Evolutionary conservation across 2,329 filamentous ascomycete genomes (phyloP).

Genomic region (Aspergillus fijiensis): DNA sequence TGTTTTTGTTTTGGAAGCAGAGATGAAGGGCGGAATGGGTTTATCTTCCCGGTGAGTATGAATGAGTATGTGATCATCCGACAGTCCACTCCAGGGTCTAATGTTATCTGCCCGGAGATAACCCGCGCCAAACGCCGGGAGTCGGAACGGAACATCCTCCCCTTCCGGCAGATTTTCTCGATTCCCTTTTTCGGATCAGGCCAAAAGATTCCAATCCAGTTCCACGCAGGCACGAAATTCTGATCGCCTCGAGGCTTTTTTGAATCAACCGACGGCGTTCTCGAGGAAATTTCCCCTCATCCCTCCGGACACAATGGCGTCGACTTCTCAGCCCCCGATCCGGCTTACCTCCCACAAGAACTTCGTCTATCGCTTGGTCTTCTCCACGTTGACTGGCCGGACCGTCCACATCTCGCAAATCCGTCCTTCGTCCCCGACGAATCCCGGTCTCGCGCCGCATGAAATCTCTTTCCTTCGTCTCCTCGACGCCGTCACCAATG

Average conservation of each 20-base stretch:
- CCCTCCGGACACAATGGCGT: slow-evolving; percentile 30
- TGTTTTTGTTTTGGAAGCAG: background rate
- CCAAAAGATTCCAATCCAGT: background rate
- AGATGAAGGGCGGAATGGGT: background rate
- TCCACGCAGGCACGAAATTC: background rate
- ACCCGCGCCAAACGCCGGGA: slow-evolving; percentile 25
- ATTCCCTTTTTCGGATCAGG: slow-evolving; percentile 20
- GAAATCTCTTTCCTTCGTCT: slow-evolving; percentile 95
- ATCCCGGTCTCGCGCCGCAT: slow-evolving; percentile 84
- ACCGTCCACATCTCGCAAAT: slow-evolving; percentile 93
- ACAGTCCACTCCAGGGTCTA: background rate
- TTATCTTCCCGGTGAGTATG: background rate
- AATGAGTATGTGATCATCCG: slow-evolving; percentile 5
- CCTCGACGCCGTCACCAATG: slow-evolving; percentile 92
- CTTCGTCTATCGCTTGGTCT: slow-evolving; percentile 78
- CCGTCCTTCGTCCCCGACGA: slow-evolving; percentile 78
- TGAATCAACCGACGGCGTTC: slow-evolving; percentile 10
- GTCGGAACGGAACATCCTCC: slow-evolving; percentile 29
- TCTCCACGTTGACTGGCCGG: slow-evolving; percentile 86
- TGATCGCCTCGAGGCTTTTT: background rate
- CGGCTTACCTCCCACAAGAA: slow-evolving; percentile 82
- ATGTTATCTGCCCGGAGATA: slow-evolving; percentile 27
- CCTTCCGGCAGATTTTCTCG: slow-evolving; percentile 34
- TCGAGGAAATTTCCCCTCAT: slow-evolving; percentile 12
- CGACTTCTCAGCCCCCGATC: slow-evolving; percentile 53